phyloP scores from a whole-genome alignment of 257 asterid species.

The Apocynum venetum region DNA sequence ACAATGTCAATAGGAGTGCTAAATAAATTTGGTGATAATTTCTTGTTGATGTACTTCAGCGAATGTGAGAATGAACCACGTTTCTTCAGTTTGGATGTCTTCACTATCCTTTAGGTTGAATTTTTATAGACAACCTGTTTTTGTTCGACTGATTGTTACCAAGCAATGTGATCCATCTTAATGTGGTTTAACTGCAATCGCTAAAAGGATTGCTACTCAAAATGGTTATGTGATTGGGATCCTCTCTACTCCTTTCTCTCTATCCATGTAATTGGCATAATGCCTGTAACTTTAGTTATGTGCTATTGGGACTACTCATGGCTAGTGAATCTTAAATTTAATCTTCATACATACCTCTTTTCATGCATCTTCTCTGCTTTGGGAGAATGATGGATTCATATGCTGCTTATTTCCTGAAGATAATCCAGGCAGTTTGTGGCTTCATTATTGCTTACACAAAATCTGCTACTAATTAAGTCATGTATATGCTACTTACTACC shows the following conservation, averaged over 20 bases:
- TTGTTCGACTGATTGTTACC: too few relatives aligned
- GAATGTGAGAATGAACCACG: background rate
- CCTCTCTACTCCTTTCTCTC: too few relatives aligned
- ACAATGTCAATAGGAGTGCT: background rate
- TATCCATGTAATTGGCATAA: too few relatives aligned
- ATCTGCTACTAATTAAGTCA: too few relatives aligned
- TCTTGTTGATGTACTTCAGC: background rate
- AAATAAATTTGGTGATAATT: background rate
- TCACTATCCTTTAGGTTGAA: background rate
- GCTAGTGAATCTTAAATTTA: background rate
- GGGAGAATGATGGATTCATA: background rate
- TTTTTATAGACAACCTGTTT: background rate
- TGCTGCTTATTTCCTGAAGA: too few relatives aligned
- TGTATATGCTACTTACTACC: too few relatives aligned
- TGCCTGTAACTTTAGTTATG: too few relatives aligned
- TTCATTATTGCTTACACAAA: too few relatives aligned
- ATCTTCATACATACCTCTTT: background rate
- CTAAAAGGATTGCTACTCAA: background rate
- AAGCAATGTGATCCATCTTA: too few relatives aligned
- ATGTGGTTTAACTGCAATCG: background rate
- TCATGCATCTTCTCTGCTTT: background rate
- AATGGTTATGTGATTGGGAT: too few relatives aligned
- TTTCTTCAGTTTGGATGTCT: background rate
- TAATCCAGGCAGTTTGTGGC: too few relatives aligned
- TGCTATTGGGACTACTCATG: background rate